Evolutionary conservation across 768 basidiomycete species (phyloP).

Genomic region (Amanita thiersii): DNA sequence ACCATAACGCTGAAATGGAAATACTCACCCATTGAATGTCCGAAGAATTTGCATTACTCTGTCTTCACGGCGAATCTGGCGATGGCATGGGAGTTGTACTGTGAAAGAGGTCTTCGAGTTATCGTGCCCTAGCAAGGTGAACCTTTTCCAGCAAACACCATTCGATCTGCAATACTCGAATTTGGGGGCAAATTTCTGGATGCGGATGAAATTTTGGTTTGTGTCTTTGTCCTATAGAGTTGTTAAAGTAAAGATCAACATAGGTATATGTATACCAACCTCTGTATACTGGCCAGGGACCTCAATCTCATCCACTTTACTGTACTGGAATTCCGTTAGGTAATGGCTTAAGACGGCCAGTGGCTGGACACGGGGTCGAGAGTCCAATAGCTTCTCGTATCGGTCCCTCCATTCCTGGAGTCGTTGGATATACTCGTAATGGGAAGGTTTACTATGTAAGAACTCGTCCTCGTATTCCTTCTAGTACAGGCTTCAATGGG

Average conservation of each 20-base stretch:
- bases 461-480: conserved; percentile 91
- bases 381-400: conserved; percentile 79
- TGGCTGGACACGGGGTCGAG: conserved; percentile 74
- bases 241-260: background rate
- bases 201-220: conserved; percentile 83
- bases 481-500: conserved; percentile 27
- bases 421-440: conserved; percentile 82
- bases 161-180: conserved; percentile 86
- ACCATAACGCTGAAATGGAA: background rate
- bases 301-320: conserved; percentile 95
- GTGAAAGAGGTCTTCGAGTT: conserved; percentile 85
- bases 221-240: conserved; percentile 80
- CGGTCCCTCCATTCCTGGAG: conserved; percentile 92
- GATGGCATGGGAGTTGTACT: conserved; percentile 80
- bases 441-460: conserved; percentile 63
- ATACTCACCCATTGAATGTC: conserved; percentile 81
- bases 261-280: conserved; percentile 32
- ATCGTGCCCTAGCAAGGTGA: conserved; percentile 87
- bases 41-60: conserved; percentile 86
- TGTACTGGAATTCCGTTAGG: conserved; percentile 95
- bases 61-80: conserved; percentile 88
- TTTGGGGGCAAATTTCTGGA: conserved; percentile 84
- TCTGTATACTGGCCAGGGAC: conserved; percentile 99
- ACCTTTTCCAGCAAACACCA: conserved; percentile 82
- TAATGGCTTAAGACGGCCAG: conserved; percentile 87